These are phyloP conservation scores for Ulota crispa DNA, from an alignment of 225 moss, liverwort and hornwort species.

Conservation along the genomic window DNA sequence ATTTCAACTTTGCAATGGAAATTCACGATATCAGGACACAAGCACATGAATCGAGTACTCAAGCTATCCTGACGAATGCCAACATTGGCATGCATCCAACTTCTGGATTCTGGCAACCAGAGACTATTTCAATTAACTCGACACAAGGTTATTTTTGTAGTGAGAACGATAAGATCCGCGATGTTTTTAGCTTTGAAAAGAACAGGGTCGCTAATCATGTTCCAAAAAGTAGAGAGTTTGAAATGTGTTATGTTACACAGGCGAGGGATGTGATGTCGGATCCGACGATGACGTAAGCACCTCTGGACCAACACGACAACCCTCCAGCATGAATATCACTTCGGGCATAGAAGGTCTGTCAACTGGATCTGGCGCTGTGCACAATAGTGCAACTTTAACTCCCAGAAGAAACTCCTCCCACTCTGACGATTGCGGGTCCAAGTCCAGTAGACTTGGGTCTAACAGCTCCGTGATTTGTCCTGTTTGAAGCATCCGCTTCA, in stretches of 20 bases:
- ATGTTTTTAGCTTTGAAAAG: not conserved
- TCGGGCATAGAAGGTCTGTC: constrained; percentile 80
- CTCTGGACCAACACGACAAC: constrained; percentile 72
- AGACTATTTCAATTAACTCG: not conserved
- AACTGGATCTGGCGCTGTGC: constrained; percentile 77
- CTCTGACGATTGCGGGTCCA: constrained; percentile 80
- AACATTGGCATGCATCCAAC: not conserved
- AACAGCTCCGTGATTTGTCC: constrained; percentile 79
- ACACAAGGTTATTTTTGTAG: not conserved
- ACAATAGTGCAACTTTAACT: constrained; percentile 78
- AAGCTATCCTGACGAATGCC: not conserved
- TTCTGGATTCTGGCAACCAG: not conserved
- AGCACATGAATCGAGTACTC: not conserved
- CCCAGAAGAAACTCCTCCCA: constrained; percentile 87
- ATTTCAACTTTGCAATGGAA: not conserved
- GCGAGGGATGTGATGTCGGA: constrained; percentile 70
- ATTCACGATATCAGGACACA: not conserved
- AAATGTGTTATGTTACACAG: constrained; percentile 27
- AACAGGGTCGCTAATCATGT: not conserved
- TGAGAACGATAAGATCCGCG: not conserved
- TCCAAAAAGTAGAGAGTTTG: not conserved
- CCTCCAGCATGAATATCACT: constrained; percentile 87
- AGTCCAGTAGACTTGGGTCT: constrained; percentile 70
- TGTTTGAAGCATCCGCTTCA: constrained; percentile 74
- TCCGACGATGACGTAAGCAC: constrained; percentile 69